Evolutionary conservation across 1,284 basidiomycete genomes (phyloP).

Genomic region (Ceratobasidium sp.): DNA sequence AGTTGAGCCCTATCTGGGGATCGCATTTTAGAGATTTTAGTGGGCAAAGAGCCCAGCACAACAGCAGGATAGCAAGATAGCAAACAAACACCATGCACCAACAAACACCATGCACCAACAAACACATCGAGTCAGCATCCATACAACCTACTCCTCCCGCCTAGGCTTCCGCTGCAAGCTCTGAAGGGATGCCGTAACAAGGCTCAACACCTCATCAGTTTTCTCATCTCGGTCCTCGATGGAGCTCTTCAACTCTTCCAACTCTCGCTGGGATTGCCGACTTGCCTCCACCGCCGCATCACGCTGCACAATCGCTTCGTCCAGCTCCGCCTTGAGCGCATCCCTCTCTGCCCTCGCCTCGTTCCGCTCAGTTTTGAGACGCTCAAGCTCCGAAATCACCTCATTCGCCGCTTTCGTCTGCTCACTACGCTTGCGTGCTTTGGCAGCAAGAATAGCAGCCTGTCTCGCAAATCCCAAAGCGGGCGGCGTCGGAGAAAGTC

Average conservation of each 20-base stretch:
- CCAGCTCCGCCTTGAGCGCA: not conserved
- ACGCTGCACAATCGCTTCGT: constrained; percentile 5
- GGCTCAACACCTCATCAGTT: constrained; percentile 1
- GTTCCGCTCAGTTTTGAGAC: constrained; percentile 13
- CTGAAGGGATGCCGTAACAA: constrained; percentile 29
- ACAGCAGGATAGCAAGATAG: too few relatives aligned
- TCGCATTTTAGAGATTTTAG: too few relatives aligned
- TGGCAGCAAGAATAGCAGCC: not conserved
- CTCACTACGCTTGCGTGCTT: not conserved
- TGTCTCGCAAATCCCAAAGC: constrained; percentile 22
- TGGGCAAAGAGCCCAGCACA: too few relatives aligned
- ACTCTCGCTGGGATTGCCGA: not conserved
- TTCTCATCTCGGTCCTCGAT: constrained; percentile 17
- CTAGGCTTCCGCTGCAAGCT: constrained; percentile 24
- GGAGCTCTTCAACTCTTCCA: constrained; percentile 10
- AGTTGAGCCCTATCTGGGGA: too few relatives aligned
- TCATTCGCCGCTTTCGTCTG: constrained; percentile 13
- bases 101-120: not conserved
- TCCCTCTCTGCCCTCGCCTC: constrained; percentile 30
- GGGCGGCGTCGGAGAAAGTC: constrained; percentile 13
- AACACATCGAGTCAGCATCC: not conserved
- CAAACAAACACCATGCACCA: not conserved
- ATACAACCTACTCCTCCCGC: not conserved
- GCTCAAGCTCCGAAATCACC: constrained; percentile 24
- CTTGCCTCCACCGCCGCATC: constrained; percentile 17